Percentiles rank a stretch among this genome's conserved stretches.
phyloP scores from a whole-genome alignment of 768 basidiomycete species.

The Amanita thiersii region DNA sequence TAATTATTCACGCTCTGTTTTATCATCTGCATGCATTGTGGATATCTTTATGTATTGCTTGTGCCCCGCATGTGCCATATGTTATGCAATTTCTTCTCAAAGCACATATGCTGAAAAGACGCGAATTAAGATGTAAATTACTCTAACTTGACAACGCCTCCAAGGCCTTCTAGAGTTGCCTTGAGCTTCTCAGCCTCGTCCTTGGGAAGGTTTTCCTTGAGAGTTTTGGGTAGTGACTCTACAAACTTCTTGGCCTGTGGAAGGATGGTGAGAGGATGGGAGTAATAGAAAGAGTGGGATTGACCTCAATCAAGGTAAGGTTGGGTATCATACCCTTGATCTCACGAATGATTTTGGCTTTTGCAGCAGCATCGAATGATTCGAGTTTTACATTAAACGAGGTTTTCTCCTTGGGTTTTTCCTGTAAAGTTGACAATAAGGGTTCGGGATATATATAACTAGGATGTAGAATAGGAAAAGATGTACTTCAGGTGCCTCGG shows the following conservation, averaged over 20 bases:
- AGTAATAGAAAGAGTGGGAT: conserved; percentile 21
- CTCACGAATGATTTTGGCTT: conserved; percentile 96
- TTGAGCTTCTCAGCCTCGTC: conserved; percentile 98
- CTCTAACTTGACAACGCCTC: conserved; percentile 82
- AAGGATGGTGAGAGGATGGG: conserved; percentile 7
- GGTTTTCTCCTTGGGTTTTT: conserved; percentile 98
- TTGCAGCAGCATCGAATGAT: conserved; percentile 84
- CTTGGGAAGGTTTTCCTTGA: conserved; percentile 94
- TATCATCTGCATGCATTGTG: conserved; percentile 9
- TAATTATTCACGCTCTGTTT: conserved; percentile 5
- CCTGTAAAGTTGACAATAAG: conserved; percentile 30
- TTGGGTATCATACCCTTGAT: conserved; percentile 94
- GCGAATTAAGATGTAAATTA: conserved; percentile 29
- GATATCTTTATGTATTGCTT: conserved; percentile 4
- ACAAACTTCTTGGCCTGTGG: conserved; percentile 97
- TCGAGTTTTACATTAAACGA: conserved; percentile 93
- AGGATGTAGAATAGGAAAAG: too few relatives aligned
- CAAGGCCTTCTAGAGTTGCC: conserved; percentile 81
- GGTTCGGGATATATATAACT: conserved; percentile 4
- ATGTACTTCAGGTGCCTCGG: conserved; percentile 62
- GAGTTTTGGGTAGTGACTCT: conserved; percentile 83
- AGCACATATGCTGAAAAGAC: too few relatives aligned
- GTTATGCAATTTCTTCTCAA: not conserved
- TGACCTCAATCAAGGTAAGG: conserved; percentile 93
- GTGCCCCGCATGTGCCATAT: not conserved